Base-by-base conservation (phyloP, 2,329 filamentous ascomycete genomes). In the Moelleriella libera region DNA sequence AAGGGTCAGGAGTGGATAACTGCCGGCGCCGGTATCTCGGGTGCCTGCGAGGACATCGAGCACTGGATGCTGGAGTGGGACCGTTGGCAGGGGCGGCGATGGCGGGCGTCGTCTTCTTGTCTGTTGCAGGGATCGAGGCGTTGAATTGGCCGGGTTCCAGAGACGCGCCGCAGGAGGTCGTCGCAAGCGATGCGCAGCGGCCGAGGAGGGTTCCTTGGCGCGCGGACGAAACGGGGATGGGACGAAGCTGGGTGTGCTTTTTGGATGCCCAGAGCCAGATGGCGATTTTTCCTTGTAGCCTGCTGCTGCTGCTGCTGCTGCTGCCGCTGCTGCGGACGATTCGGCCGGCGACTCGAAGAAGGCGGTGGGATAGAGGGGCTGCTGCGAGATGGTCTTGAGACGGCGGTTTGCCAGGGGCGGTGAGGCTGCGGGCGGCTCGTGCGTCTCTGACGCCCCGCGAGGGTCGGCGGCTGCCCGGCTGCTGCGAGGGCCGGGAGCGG, bases 141-240 rank as follows among this genome's bases (percentile, higher is more conserved):
- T 78, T 30, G 74, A 79, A 57, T 79, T 79, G 49, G 73, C 73
- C 29, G 76, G 76, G 55, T 79, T 79, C 76, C 76, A 79, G 53
- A 79, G 72, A 37, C 74, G 72, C 43, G 70, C 69, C 28, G 72
- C 65, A 5, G 68, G 66, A 31, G 68, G 63, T 31, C 65, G 68
- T 46, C 62, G 65, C 44, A 65, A 59, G 30, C 66, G 63, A 32
- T 54, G 61, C 34, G 50, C 43, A 34, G 44, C 31, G n/a, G 32
- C 12, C 11, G n/a, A 9, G 30, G 34, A 5, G n/a, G 44, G 30
- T 43, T 54, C 52, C 42, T 60, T 58, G 32, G 65, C 61, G 52
- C 62, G 67, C 52, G 57, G 70, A 51, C 68, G 70, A 55, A 76
- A 74, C 53, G 71, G 59, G 59, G 40, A 11, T 37, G 32, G 8